Evolutionary conservation across 78 protist genomes (phyloP).

Genomic region (Chrysochromulina parva): DNA sequence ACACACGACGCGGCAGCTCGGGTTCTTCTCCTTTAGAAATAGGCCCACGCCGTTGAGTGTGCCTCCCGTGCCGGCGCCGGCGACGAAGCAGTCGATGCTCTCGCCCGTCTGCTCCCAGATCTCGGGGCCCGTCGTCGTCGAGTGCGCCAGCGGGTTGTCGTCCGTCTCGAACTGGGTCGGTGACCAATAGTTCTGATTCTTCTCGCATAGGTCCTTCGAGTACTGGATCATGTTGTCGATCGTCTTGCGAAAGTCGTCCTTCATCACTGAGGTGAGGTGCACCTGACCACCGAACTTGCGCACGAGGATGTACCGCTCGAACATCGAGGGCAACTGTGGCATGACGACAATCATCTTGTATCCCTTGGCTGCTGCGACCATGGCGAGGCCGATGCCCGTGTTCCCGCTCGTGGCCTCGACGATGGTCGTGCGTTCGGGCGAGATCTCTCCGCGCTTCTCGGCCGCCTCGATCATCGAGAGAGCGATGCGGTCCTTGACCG

Average conservation of each 20-base stretch:
- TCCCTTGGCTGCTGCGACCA: conserved; percentile 17
- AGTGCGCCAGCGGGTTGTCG: conserved; percentile 3
- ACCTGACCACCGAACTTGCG: conserved; percentile 32
- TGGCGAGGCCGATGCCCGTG: conserved; percentile 36
- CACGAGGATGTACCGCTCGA: background rate
- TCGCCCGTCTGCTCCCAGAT: conserved; percentile 15
- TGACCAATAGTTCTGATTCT: background rate
- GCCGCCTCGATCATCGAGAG: conserved; percentile 16
- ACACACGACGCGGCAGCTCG: background rate
- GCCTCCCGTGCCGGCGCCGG: conserved; percentile 48
- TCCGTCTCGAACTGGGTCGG: background rate
- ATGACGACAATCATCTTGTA: background rate
- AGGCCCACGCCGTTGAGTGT: conserved; percentile 33
- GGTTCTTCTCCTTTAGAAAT: background rate
- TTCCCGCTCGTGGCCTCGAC: conserved; percentile 51
- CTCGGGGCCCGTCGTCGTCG: conserved; percentile 13
- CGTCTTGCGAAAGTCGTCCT: no score
- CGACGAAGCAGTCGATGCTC: background rate
- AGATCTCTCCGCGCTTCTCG: conserved; percentile 72
- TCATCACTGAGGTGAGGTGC: background rate
- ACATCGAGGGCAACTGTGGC: conserved; percentile 26
- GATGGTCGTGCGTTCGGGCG: conserved; percentile 70
- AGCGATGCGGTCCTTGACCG: background rate
- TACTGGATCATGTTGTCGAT: background rate
- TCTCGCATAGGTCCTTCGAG: background rate